Conservation (phyloP, 1,139 yeast species). For the Sugiyamaella pinicola region DNA sequence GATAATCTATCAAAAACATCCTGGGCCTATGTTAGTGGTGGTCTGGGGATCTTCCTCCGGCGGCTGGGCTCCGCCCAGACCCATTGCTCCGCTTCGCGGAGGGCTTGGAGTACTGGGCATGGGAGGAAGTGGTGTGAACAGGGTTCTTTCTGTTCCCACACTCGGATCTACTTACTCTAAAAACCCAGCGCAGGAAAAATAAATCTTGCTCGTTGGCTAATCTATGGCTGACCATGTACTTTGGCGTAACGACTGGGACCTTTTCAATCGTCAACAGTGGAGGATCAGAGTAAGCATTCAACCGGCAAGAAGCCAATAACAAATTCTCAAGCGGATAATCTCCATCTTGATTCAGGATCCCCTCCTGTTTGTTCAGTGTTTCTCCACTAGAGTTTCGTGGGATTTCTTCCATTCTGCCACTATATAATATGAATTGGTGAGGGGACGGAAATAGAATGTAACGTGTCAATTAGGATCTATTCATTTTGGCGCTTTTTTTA, state of each 20-base stretch:
- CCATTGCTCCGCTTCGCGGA: too few species aligned
- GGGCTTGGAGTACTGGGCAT: neutral
- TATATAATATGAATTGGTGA: neutral
- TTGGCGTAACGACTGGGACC: conserved; percentile 31
- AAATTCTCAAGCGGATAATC: conserved; percentile 15
- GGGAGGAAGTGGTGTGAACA: neutral
- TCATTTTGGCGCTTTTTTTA: conserved; percentile 8
- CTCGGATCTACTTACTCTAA: conserved; percentile 26
- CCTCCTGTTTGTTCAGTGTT: conserved; percentile 27
- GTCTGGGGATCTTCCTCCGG: too few species aligned
- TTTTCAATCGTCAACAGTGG: conserved; percentile 26
- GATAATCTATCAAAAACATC: conserved; percentile 28
- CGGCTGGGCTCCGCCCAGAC: too few species aligned
- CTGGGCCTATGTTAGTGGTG: conserved; percentile 13
- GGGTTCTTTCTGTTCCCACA: neutral
- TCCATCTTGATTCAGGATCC: conserved; percentile 3
- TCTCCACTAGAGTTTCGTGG: conserved; percentile 26
- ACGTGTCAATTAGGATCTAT: conserved; percentile 6
- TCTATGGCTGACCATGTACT: conserved; percentile 22
- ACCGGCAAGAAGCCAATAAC: conserved; percentile 28
- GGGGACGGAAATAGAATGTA: neutral
- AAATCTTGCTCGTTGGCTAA: conserved; percentile 32
- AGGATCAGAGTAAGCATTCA: conserved; percentile 27
- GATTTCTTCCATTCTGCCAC: conserved; percentile 21
- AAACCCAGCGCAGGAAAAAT: conserved; percentile 35